Evolutionary conservation across 1,284 basidiomycete genomes (phyloP), one percentile per base, ranked within the genome.

Genomic region (Ustanciosporium gigantosporum): DNA sequence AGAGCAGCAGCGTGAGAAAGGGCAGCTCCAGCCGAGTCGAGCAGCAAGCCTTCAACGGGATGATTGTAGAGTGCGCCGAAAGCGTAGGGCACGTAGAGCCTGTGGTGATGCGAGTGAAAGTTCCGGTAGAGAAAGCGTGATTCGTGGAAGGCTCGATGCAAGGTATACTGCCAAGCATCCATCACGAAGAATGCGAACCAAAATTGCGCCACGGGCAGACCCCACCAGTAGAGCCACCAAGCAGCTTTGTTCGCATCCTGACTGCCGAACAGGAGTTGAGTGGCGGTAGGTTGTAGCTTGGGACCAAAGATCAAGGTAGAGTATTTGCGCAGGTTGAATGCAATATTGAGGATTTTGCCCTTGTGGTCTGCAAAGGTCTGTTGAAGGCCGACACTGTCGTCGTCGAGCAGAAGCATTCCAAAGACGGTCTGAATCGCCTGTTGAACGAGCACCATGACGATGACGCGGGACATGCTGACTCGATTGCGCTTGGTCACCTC

Each of bases 41-140:
- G 83, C 1, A 96, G 66, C 69, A 99, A 87, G 1, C 93, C 74
- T 49, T 99, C 95, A 35, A 98, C 70, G 0, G 93, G 93, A 76
- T 98, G 94, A 79, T 98, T 98, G 83, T 99, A 99, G 4, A 98
- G 83, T 11, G 94, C 90, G 19, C 95, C 95, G 73, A 90, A 99
- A 0, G 94, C 91, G 76, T 96, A 98, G 0, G 95, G 92, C 8
- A 95, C 91, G 78, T 97, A 95, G 13, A 99, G 86, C 8, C 92
- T 84, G 79, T 99, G 95, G 78, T 99, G 95, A 79, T 89, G 88
- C 2, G 90, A 91, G 80, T 99, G 95, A 69, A 97, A 84, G 53
- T 89, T 85, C 68, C 87, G 89, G 82, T 96, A 99, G 25, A 98
- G 83, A 78, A 84, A 94, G 51, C 88, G 89, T 82, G 90, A 92